Evolutionary conservation across 169 alveolate genomes (phyloP).

Genomic region (Cyclospora cayetanensis): DNA sequence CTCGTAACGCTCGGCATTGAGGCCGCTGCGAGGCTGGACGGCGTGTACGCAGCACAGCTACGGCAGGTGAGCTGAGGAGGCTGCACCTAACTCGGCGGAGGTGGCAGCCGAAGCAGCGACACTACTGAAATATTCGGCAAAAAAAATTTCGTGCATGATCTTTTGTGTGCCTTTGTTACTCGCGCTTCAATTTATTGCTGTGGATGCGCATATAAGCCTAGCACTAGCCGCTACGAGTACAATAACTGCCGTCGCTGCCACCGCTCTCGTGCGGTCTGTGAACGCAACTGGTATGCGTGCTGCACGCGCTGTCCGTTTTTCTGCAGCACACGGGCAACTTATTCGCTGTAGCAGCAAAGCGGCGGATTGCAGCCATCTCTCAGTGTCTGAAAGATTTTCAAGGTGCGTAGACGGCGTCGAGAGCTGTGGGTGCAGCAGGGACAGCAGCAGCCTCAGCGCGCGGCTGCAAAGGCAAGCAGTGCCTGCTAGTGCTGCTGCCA

Average conservation of each 20-base stretch:
- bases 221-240: too few species aligned
- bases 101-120: background rate
- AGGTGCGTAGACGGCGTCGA: background rate
- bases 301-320: too few species aligned
- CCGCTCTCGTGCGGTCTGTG: too few species aligned
- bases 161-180: too few species aligned
- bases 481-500: background rate
- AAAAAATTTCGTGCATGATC: too few species aligned
- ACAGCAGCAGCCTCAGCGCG: conserved; percentile 2
- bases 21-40: background rate
- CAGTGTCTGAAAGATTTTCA: background rate
- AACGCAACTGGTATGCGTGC: too few species aligned
- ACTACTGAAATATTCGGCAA: too few species aligned
- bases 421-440: background rate
- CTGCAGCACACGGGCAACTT: background rate
- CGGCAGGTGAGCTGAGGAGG: background rate
- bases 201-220: too few species aligned
- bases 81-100: background rate
- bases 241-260: too few species aligned
- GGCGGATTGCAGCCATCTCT: background rate
- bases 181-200: too few species aligned
- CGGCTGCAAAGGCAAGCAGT: background rate
- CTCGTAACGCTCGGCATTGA: background rate
- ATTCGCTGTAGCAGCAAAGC: background rate
- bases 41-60: background rate